Percentiles rank a stretch among this genome's conserved stretches.
Evolutionary conservation across 257 asterid species (phyloP).

Genomic region (Rauvolfia tetraphylla): DNA sequence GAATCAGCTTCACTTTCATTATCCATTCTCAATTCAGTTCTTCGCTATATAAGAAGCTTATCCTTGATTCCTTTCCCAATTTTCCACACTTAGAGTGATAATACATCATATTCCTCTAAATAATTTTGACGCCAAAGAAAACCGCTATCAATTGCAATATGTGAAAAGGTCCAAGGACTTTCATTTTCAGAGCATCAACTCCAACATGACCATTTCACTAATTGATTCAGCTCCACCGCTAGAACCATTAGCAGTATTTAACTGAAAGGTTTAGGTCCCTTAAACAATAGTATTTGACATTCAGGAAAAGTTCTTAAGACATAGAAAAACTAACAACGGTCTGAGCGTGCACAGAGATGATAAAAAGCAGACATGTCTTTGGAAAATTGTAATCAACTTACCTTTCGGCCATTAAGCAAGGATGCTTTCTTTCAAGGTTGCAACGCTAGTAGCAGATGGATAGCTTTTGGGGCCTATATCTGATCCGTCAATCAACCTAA

Average conservation of each 20-base stretch:
- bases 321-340: background rate
- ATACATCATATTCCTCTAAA: background rate
- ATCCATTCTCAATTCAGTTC: background rate
- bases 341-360: background rate
- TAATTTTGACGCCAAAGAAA: background rate
- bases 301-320: background rate
- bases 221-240: background rate
- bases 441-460: slow-evolving; percentile 62
- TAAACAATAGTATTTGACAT: background rate
- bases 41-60: background rate
- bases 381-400: slow-evolving; percentile 22
- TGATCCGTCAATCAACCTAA: slow-evolving; percentile 81
- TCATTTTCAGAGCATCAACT: background rate
- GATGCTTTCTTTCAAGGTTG: slow-evolving; percentile 78
- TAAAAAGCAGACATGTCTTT: background rate
- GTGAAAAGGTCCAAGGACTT: background rate
- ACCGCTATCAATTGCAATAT: background rate
- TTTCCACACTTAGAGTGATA: background rate
- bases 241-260: background rate
- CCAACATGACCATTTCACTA: background rate
- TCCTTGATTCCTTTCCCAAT: background rate
- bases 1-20: background rate
- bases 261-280: background rate
- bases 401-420: slow-evolving; percentile 96
- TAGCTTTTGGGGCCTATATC: slow-evolving; percentile 82